Conservation (phyloP, 441 rosid genomes). For the Brassica hybrid region DNA sequence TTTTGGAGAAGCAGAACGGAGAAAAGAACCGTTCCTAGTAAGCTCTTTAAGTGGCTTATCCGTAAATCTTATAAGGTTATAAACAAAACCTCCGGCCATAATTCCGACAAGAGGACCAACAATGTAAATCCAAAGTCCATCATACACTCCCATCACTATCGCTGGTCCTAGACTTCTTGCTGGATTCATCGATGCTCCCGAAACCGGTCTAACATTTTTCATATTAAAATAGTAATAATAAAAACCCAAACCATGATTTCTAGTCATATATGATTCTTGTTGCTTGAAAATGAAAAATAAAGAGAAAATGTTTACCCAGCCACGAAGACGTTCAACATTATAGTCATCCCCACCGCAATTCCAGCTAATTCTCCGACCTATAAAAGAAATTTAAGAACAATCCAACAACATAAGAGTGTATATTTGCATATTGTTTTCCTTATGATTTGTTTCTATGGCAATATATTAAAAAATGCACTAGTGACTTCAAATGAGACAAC, state of each 20-base stretch:
- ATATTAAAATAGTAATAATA: neutral
- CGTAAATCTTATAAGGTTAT: constrained; percentile 53
- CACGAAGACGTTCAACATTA: constrained; percentile 67
- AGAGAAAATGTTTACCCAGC: constrained; percentile 55
- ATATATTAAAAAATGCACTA: neutral
- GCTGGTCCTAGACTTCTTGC: constrained; percentile 88
- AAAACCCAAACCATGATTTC: neutral
- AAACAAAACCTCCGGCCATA: constrained; percentile 56
- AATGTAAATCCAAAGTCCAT: constrained; percentile 71
- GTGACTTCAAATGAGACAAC: too few species aligned
- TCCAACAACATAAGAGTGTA: neutral
- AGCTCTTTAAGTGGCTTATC: constrained; percentile 53
- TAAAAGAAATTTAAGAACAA: neutral
- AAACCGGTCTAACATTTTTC: constrained; percentile 56
- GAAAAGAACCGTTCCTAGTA: constrained; percentile 39
- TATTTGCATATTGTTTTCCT: neutral
- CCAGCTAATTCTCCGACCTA: constrained; percentile 68
- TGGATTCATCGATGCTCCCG: constrained; percentile 93
- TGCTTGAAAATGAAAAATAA: neutral
- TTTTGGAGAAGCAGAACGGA: constrained; percentile 19
- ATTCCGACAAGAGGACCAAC: constrained; percentile 67
- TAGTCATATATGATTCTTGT: neutral
- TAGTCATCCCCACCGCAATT: constrained; percentile 78
- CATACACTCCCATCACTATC: constrained; percentile 53
- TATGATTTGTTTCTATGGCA: neutral